Conservation (phyloP, 1,284 basidiomycete species). For the Volvariella volvacea region DNA sequence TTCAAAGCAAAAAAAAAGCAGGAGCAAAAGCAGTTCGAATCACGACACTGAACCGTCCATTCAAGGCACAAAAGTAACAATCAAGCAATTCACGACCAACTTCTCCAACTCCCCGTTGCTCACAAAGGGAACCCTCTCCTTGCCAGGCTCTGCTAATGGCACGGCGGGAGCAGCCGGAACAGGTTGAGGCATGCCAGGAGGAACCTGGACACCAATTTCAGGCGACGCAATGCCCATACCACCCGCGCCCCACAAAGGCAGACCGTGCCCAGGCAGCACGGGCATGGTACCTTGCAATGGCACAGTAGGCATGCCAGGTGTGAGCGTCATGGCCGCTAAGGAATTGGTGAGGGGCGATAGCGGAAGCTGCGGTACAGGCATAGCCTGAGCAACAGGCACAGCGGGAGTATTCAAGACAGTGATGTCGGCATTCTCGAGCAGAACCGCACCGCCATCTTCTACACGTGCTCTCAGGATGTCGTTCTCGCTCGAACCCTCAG, state of each 20-base stretch:
- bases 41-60: too few relatives aligned
- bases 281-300: not conserved
- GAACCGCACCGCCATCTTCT: slow-evolving; percentile 60
- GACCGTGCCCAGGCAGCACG: too few relatives aligned
- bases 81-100: slow-evolving; percentile 63
- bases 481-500: slow-evolving; percentile 30
- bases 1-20: too few relatives aligned
- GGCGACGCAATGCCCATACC: not conserved
- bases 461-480: slow-evolving; percentile 46
- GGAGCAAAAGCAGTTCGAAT: too few relatives aligned
- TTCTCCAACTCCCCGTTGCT: slow-evolving; percentile 61
- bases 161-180: slow-evolving; percentile 24
- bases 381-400: slow-evolving; percentile 16
- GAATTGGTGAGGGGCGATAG: too few relatives aligned
- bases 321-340: too few relatives aligned
- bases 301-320: not conserved
- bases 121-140: slow-evolving; percentile 65
- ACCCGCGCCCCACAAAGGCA: too few relatives aligned
- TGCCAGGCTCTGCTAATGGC: slow-evolving; percentile 26
- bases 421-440: slow-evolving; percentile 56
- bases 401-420: slow-evolving; percentile 39
- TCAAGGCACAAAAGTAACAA: slow-evolving; percentile 58
- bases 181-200: slow-evolving; percentile 27
- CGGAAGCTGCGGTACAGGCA: slow-evolving; percentile 1
- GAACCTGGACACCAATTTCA: not conserved